A percentile compares a stretch with the other conserved stretches of the same genome.
Evolutionary conservation across 768 basidiomycete genomes (phyloP).

Genomic region (Pleurotus platypus): DNA sequence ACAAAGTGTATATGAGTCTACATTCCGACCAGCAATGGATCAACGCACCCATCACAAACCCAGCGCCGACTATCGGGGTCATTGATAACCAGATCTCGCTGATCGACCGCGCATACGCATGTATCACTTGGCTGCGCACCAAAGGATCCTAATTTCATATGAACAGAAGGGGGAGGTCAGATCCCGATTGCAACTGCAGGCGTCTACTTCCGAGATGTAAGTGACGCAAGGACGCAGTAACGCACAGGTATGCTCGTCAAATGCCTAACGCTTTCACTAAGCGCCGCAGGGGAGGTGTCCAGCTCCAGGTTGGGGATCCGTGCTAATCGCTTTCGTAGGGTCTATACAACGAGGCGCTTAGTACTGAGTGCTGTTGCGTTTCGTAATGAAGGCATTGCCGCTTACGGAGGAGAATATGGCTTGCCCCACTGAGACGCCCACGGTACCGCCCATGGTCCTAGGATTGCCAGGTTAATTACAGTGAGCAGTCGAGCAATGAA

Average conservation of each 20-base stretch:
- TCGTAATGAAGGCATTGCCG: conserved; percentile 8
- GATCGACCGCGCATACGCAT: conserved; percentile 64
- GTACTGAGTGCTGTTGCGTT: neutral
- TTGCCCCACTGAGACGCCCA: conserved; percentile 72
- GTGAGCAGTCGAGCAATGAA: conserved; percentile 3
- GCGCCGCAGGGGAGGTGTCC: conserved; percentile 36
- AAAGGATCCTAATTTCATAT: conserved; percentile 37
- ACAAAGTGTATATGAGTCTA: neutral
- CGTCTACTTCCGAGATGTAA: neutral
- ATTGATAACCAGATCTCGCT: conserved; percentile 62
- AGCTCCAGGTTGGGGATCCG: conserved; percentile 33
- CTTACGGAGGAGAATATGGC: conserved; percentile 62
- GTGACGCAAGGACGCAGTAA: neutral
- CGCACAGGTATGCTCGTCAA: conserved; percentile 43
- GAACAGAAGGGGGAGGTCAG: neutral
- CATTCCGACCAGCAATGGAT: neutral
- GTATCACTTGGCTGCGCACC: conserved; percentile 44
- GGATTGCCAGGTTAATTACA: conserved; percentile 4
- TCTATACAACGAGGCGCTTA: conserved; percentile 18
- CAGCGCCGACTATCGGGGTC: conserved; percentile 52
- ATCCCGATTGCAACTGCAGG: neutral
- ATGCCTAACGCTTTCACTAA: conserved; percentile 42
- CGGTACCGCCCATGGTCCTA: conserved; percentile 72
- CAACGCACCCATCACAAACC: conserved; percentile 46
- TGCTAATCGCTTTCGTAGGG: conserved; percentile 32